Base-by-base conservation (phyloP, 192 early-diverging fungal genomes). In the Dissophora ornata region DNA sequence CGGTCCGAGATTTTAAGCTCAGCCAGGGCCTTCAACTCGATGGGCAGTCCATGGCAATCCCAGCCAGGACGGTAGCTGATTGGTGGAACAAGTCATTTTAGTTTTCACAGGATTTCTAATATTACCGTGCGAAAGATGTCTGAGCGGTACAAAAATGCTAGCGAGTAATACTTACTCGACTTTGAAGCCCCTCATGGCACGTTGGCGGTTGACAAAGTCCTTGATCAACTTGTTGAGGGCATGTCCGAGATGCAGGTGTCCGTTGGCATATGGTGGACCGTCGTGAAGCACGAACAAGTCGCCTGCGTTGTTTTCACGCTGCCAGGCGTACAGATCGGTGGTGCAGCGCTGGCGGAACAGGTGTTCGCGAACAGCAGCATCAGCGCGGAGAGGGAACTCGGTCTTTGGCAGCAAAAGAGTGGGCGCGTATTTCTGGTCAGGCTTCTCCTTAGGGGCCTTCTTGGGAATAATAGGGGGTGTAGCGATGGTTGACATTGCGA, bases 251-350 rank as follows among this genome's bases (percentile, higher is more conserved):
- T 94, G 90, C 38, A 92, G 67, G 48, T 85, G 83, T 25, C 91
- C 92, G 69, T 94, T 92, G 30, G 91, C 92, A 68, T 94, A 94
- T 21, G 92, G 92, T 16, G 92, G 92, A 2, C 92, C 91, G 71
- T 94, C 92, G 30, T 94, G 92, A 34, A 92, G 82, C 6, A 92
- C 81, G 83, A 91, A 94, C 24, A 84, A 62, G 11, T 81, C 81
- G 9, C 86, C 85, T 2, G 82, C 57, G 41, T 88, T 89, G 81
- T 90, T 87, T 40, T 86, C 73, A 29, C 81, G 61, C 79, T 94
- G 92, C 91, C 91, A 92, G 38, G 74, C 52, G 71, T 94, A 94
- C 16, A 94, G 71, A 28, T 83, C 79, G 22, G 83, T 85, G 1
- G 90, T 89, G 53, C 83, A 87, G 3, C 90, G 81, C 32, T 89